phyloP scores from a whole-genome alignment of 805 yeast species.

The Limtongozyma cylindracea region DNA sequence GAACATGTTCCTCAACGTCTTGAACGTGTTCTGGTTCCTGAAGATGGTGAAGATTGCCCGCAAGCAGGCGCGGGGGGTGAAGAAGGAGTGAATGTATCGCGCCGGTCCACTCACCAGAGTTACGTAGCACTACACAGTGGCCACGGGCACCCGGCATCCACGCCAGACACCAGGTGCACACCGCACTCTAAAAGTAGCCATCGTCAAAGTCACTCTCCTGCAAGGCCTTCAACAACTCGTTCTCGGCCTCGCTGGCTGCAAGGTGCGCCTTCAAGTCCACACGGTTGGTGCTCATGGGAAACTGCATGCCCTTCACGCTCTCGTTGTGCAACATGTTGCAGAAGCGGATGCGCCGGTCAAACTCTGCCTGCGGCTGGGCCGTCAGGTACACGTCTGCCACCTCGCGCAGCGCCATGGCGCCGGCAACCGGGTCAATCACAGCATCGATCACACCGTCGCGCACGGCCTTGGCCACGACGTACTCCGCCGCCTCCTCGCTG shows the following conservation, averaged over 20 bases:
- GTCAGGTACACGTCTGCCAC: constrained; percentile 72
- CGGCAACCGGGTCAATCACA: constrained; percentile 67
- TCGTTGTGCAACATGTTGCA: constrained; percentile 81
- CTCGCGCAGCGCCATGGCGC: constrained; percentile 81
- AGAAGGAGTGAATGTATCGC: too few species aligned
- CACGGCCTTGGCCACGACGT: constrained; percentile 88
- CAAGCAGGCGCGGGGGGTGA: constrained; percentile 11
- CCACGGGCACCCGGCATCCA: too few species aligned
- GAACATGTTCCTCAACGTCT: constrained; percentile 33
- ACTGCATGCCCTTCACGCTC: constrained; percentile 85
- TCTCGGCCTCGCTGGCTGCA: too few species aligned
- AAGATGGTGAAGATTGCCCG: constrained; percentile 66
- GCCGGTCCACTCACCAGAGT: too few species aligned
- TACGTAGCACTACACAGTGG: too few species aligned
- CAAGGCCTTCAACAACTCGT: constrained; percentile 7
- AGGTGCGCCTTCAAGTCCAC: too few species aligned
- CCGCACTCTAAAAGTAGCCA: too few species aligned
- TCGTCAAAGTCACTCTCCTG: constrained; percentile 14
- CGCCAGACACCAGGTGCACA: too few species aligned
- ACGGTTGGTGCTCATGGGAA: constrained; percentile 41
- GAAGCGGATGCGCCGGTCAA: constrained; percentile 83
- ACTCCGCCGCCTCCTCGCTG: constrained; percentile 89
- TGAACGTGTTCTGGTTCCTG: constrained; percentile 70
- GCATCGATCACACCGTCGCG: constrained; percentile 97
- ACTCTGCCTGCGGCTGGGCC: constrained; percentile 60